Evolutionary conservation across 331 rosid species (phyloP).

Genomic region (Cydonia oblonga): DNA sequence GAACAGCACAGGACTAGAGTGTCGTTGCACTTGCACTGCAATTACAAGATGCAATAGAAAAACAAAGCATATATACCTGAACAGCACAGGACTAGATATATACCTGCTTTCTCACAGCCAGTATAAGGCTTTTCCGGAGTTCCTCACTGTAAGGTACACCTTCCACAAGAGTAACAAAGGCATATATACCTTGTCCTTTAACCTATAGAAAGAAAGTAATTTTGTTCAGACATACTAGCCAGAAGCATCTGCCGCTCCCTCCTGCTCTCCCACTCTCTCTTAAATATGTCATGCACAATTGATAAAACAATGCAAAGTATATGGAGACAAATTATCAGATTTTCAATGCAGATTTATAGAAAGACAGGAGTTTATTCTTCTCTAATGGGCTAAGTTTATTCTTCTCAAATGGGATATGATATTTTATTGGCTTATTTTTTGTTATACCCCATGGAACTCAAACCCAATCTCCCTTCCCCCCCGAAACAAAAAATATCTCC

Average conservation of each 20-base stretch:
- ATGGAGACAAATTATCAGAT: background rate
- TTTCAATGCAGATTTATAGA: background rate
- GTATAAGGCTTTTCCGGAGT: conserved; percentile 66
- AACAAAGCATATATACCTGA: too few relatives aligned
- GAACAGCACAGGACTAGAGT: background rate
- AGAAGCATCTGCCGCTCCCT: background rate
- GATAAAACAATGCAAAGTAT: background rate
- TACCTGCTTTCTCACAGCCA: conserved; percentile 77
- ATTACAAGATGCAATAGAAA: background rate
- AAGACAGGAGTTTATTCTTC: background rate
- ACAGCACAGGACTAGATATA: background rate
- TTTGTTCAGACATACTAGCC: conserved; percentile 7
- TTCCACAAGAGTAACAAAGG: conserved; percentile 78
- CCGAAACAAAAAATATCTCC: too few relatives aligned
- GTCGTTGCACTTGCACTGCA: background rate
- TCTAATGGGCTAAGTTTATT: background rate
- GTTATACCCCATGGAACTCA: too few relatives aligned
- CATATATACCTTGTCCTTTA: conserved; percentile 92
- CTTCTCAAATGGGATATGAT: too few relatives aligned
- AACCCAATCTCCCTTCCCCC: too few relatives aligned
- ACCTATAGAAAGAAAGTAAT: conserved; percentile 39
- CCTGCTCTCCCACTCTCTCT: background rate
- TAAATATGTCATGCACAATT: background rate
- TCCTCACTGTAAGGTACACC: conserved; percentile 85
- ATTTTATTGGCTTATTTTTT: too few relatives aligned